These are phyloP conservation scores for Ceratocystis papillata DNA, from an alignment of 2,329 filamentous ascomycete species.

Conservation along the genomic window DNA sequence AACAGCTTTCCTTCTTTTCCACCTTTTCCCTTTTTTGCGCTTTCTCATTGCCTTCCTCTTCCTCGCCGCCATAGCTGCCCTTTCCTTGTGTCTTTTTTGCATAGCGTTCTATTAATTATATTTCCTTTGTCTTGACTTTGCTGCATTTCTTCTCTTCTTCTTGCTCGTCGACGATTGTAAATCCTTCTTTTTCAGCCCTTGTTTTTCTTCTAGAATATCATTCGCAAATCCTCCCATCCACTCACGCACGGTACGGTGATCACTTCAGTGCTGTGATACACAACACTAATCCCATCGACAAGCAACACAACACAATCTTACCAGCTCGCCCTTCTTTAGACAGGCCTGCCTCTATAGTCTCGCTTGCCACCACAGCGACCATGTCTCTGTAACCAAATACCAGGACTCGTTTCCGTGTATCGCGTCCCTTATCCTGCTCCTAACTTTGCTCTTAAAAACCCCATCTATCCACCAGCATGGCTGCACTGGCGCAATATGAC, in stretches of 20 bases:
- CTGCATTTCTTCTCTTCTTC: constrained; percentile 9
- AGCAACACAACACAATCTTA: not conserved
- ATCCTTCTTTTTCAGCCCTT: constrained; percentile 1
- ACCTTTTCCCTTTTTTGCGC: constrained; percentile 1
- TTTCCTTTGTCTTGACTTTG: not conserved
- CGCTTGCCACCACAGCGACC: not conserved
- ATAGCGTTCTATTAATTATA: not conserved
- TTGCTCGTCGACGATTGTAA: not conserved
- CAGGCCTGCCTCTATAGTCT: not conserved
- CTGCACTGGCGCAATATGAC: constrained; percentile 39
- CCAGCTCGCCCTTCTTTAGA: not conserved
- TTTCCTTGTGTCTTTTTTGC: not conserved
- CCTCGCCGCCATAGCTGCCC: not conserved
- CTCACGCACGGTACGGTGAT: not conserved
- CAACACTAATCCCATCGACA: too few relatives aligned
- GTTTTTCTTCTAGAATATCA: not conserved
- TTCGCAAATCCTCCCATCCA: not conserved
- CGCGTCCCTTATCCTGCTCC: not conserved
- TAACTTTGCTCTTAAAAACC: not conserved
- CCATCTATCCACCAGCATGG: constrained; percentile 28
- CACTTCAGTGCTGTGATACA: too few relatives aligned
- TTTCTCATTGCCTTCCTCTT: not conserved
- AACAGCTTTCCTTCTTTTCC: constrained; percentile 3
- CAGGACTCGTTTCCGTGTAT: constrained; percentile 12
- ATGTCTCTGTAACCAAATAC: constrained; percentile 11